phyloP scores from a whole-genome alignment of 2,329 filamentous ascomycete genomes.

The Epichloe sibirici region DNA sequence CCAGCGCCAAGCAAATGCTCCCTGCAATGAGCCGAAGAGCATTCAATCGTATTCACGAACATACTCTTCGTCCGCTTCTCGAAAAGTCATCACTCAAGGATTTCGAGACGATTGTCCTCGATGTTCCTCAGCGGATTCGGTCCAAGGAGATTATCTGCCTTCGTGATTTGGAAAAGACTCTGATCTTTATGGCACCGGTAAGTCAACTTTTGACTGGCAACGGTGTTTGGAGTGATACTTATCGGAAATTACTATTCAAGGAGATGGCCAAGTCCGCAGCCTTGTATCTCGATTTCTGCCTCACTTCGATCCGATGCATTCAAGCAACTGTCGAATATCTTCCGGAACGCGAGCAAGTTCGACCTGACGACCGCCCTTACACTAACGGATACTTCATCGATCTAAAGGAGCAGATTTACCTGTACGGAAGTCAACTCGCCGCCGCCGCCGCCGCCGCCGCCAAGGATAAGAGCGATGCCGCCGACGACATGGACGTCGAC shows the following conservation, averaged over 20 bases:
- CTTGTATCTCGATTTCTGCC: conserved; percentile 76
- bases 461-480: conserved; percentile 52
- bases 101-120: conserved; percentile 68
- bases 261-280: conserved; percentile 60
- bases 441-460: conserved; percentile 59
- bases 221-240: conserved; percentile 50
- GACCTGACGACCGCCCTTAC: conserved; percentile 78
- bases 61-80: conserved; percentile 67
- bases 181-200: conserved; percentile 87
- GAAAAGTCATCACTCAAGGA: conserved; percentile 60
- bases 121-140: conserved; percentile 67
- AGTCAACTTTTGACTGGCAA: conserved; percentile 52
- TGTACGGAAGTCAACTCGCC: conserved; percentile 77
- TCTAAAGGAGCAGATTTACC: conserved; percentile 82
- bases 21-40: conserved; percentile 56
- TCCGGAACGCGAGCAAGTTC: conserved; percentile 73
- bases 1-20: conserved; percentile 35
- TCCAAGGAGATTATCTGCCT: conserved; percentile 81
- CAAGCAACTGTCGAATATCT: conserved; percentile 80
- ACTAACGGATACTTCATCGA: conserved; percentile 96
- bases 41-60: conserved; percentile 65
- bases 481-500: conserved; percentile 46
- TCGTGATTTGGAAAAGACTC: conserved; percentile 84
- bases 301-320: conserved; percentile 80
- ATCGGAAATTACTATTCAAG: conserved; percentile 62